Conservation (phyloP, 441 rosid genomes). For the Populus hybrid region DNA sequence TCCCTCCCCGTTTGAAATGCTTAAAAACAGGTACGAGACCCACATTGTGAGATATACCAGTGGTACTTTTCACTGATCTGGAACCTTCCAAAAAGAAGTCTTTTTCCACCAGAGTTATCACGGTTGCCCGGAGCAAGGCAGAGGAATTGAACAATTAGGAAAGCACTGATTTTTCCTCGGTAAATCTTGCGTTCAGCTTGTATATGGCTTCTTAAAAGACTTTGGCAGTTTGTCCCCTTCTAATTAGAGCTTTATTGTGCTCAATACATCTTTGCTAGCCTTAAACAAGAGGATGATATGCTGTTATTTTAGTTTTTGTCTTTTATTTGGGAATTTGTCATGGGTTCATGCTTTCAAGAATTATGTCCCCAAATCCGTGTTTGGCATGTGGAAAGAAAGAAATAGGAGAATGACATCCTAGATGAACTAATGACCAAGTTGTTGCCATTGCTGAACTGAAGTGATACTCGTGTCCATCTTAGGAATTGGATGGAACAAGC, state of each 20-base stretch:
- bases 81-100: background rate
- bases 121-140: background rate
- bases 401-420: background rate
- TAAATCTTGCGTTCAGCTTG: background rate
- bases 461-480: too few species aligned
- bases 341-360: background rate
- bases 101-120: background rate
- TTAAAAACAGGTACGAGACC: background rate
- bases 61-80: background rate
- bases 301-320: background rate
- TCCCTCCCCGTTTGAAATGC: background rate
- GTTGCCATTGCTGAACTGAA: background rate
- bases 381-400: background rate
- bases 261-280: background rate
- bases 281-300: background rate
- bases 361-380: background rate
- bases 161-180: background rate
- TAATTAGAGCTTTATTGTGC: background rate
- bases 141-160: background rate
- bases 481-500: background rate
- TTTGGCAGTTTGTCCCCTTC: background rate
- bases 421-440: background rate
- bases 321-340: background rate
- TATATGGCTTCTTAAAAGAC: background rate
- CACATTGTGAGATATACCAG: background rate